These are phyloP conservation scores for Apiospora rasikravindrae DNA, from an alignment of 2,329 filamentous ascomycete genomes.

Conservation along the genomic window DNA sequence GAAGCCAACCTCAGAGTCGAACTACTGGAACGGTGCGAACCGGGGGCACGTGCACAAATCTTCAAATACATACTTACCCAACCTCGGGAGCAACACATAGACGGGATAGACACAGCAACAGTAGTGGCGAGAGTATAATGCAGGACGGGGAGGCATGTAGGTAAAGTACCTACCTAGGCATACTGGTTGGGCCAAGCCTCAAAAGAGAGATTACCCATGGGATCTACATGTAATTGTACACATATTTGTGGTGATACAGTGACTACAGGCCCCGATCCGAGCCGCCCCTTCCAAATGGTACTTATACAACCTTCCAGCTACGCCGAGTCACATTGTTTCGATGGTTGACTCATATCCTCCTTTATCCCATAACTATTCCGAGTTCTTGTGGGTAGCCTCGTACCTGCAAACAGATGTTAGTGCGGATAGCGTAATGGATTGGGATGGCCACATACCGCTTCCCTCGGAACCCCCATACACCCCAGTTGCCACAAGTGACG, in stretches of 20 bases:
- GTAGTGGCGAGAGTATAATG: background rate
- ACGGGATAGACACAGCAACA: no score
- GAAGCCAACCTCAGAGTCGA: background rate
- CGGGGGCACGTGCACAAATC: slow-evolving; percentile 11
- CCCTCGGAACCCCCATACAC: slow-evolving; percentile 94
- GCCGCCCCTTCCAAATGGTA: background rate
- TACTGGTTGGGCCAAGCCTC: background rate
- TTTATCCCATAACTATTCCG: slow-evolving; percentile 26
- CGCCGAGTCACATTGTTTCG: background rate
- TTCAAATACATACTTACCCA: background rate
- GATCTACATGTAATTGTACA: background rate
- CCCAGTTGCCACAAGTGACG: slow-evolving; percentile 95
- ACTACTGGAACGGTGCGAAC: background rate
- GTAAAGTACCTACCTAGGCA: background rate
- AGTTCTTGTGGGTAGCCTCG: slow-evolving; percentile 64
- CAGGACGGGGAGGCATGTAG: background rate
- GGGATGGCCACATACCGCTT: slow-evolving; percentile 72
- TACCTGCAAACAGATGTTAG: slow-evolving; percentile 54
- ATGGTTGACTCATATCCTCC: background rate
- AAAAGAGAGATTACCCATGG: background rate
- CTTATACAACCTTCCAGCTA: background rate
- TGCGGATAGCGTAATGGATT: background rate
- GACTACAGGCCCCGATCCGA: background rate
- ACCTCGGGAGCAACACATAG: background rate
- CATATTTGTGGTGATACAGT: background rate